These are phyloP conservation scores for Ceratobasidium sp. DNA, from an alignment of 1,284 basidiomycete species.

Conservation along the genomic window DNA sequence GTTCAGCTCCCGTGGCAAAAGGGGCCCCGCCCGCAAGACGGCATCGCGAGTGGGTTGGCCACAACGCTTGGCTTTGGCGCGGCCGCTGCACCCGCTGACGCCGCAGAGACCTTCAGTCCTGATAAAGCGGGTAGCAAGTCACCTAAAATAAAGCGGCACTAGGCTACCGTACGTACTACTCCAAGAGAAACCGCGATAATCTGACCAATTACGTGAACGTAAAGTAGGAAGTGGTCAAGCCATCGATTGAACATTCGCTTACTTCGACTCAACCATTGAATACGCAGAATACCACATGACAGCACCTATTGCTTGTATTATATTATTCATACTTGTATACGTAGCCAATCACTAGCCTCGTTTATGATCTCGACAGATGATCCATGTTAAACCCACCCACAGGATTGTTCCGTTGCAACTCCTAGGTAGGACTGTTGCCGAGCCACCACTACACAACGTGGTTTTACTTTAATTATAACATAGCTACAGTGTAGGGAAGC, in stretches of 20 bases:
- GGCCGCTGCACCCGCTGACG: conserved; percentile 6
- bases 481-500: not conserved
- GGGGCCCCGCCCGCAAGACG: conserved; percentile 18
- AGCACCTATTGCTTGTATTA: too few species aligned
- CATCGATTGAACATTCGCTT: too few species aligned
- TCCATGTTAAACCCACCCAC: too few species aligned
- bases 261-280: too few species aligned
- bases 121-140: not conserved
- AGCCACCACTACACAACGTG: not conserved
- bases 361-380: too few species aligned
- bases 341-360: too few species aligned
- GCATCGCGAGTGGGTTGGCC: conserved; percentile 27
- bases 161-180: not conserved
- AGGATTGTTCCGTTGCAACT: too few species aligned
- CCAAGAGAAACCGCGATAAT: not conserved
- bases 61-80: conserved; percentile 30
- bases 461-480: not conserved
- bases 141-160: not conserved
- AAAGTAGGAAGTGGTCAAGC: too few species aligned
- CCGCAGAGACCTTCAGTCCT: not conserved
- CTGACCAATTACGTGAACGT: not conserved
- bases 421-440: too few species aligned
- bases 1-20: conserved; percentile 13
- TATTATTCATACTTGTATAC: too few species aligned
- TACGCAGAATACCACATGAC: too few species aligned